Evolutionary conservation across 75 land plant species (phyloP), one percentile per base, ranked within the genome.

Genomic region (Pinus tabuliformis): DNA sequence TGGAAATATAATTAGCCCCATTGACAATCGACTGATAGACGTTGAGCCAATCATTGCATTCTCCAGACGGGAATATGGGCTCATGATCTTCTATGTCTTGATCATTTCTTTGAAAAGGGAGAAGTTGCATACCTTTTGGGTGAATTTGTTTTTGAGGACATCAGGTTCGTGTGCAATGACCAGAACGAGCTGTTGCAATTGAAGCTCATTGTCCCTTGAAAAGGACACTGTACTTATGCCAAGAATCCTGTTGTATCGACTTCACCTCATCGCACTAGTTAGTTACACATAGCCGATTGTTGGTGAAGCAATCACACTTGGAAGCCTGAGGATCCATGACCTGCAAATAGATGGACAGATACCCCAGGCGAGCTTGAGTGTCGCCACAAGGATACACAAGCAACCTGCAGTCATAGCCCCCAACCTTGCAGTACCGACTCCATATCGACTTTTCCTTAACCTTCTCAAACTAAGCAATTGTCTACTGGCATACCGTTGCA

Each of bases 21-120:
- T 82, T 83, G n/a, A 96, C 98, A 3, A 90, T 81, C 71, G 93
- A 91, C 80, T 96, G 98, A 62, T 96, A 96, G 2, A 96, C 95
- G 78, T 98, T 96, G 61, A 96, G 90, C 75, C 95, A 75, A 64
- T 94, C 78, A 78, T 90, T 92, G 82, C 95, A 92, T 72, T 94
- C 95, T 45, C 99, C 97, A 6, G 97, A 91, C 0, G 98, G 94
- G 70, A 96, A 96, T 42, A 94, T 1, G 99, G 95, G 80, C 99
- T 96, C 95, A 94, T 94, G 68, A 96, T 94, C 77, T 96, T 96
- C 88, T 96, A 98, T 4, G 98, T 92, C 84, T 94, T 96, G 52
- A 96, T 94, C 98, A 96, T 96, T 72, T 94, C 97, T 78, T 83
- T 90, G 63, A n/a, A n/a, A n/a, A n/a, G n/a, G n/a, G n/a, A n/a